Evolutionary conservation across 164 flowering plant species (phyloP).

Genomic region (Brasenia schreberi): DNA sequence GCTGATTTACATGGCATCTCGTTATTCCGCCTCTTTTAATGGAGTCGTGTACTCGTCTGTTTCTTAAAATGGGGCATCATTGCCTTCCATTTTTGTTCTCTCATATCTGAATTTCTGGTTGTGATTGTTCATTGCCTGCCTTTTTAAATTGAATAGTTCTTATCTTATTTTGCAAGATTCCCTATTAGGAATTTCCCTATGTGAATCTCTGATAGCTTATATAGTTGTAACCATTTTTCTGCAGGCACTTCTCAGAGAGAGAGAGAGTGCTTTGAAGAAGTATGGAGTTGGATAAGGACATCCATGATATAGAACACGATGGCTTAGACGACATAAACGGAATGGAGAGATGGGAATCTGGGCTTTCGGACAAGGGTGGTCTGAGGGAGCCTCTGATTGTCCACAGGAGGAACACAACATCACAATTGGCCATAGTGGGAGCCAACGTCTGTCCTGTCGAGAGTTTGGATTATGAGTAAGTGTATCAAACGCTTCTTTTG

Average conservation of each 20-base stretch:
- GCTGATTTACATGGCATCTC: not conserved
- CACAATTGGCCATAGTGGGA: slow-evolving; percentile 76
- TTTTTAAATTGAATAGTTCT: not conserved
- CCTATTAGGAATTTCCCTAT: not conserved
- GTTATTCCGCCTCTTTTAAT: no score
- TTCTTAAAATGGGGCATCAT: not conserved
- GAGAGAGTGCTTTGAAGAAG: not conserved
- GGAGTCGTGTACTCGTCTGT: not conserved
- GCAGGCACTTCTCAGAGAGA: not conserved
- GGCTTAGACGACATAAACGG: slow-evolving; percentile 7
- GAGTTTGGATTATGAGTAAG: slow-evolving; percentile 80
- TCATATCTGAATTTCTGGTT: not conserved
- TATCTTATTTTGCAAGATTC: not conserved
- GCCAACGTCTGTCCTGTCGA: slow-evolving; percentile 57
- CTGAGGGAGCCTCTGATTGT: slow-evolving; percentile 35
- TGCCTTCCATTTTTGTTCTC: not conserved
- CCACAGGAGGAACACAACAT: slow-evolving; percentile 39
- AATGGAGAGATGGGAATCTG: slow-evolving; percentile 17
- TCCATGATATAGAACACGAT: slow-evolving; percentile 22
- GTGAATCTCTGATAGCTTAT: not conserved
- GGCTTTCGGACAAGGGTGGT: slow-evolving; percentile 11
- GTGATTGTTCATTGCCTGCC: not conserved
- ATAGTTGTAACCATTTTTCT: not conserved
- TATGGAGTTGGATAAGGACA: slow-evolving; percentile 17
- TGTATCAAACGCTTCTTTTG: not conserved